Percentiles rank a stretch among this genome's conserved stretches.
These are phyloP conservation scores for Chlamydomonas applanata DNA, from an alignment of 139 green algal genomes.

Conservation along the genomic window DNA sequence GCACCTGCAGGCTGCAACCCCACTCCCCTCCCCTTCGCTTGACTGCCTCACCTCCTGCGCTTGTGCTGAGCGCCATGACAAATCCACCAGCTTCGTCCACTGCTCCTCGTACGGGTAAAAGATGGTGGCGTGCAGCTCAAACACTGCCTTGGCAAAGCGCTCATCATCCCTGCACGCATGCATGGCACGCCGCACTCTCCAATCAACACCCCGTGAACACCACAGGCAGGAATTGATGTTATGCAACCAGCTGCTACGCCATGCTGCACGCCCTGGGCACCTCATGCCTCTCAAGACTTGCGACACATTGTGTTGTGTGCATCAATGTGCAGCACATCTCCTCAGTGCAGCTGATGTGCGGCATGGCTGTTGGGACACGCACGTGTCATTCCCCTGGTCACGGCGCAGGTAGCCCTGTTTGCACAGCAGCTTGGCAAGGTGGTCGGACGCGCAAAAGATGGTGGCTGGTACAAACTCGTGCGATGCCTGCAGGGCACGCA, in stretches of 20 bases:
- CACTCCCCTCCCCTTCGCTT: neutral
- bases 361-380: too few species aligned
- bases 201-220: too few species aligned
- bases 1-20: neutral
- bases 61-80: constrained; percentile 8
- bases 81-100: constrained; percentile 25
- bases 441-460: constrained; percentile 74
- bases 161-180: constrained; percentile 24
- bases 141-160: constrained; percentile 46
- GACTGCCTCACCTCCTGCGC: constrained; percentile 2
- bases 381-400: constrained; percentile 5
- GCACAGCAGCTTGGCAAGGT: constrained; percentile 63
- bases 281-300: too few species aligned
- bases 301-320: too few species aligned
- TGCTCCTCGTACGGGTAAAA: constrained; percentile 51
- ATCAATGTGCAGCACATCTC: too few species aligned
- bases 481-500: neutral
- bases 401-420: constrained; percentile 61
- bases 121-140: constrained; percentile 62
- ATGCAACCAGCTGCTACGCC: too few species aligned
- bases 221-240: too few species aligned
- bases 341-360: too few species aligned
- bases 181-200: too few species aligned
- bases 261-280: too few species aligned
- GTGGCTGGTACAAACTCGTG: constrained; percentile 51